Conservation (phyloP, 2,329 filamentous ascomycete genomes). For the Fusarium hainanense region DNA sequence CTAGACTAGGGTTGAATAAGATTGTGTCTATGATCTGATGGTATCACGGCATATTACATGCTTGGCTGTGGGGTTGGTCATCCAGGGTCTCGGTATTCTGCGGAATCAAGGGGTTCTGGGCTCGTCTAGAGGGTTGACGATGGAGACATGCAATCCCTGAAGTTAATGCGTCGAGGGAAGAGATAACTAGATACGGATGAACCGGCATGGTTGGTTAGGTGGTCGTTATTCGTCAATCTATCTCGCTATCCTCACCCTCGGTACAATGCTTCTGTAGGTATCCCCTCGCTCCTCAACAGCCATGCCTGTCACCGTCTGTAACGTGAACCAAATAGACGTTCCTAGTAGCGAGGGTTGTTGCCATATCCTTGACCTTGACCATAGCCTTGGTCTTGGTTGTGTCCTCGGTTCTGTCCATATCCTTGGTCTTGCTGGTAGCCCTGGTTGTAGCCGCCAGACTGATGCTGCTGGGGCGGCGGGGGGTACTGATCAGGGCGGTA, state of each 20-base stretch:
- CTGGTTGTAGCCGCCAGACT: constrained; percentile 39
- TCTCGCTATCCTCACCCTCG: background rate
- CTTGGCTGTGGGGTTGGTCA: background rate
- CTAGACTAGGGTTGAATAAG: background rate
- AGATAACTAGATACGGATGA: background rate
- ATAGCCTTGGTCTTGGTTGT: constrained; percentile 12
- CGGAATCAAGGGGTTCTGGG: background rate
- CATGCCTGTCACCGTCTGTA: no score
- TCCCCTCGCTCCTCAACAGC: background rate
- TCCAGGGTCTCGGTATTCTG: constrained; percentile 1
- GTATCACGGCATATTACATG: background rate
- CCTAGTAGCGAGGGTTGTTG: constrained; percentile 11
- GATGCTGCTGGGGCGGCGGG: constrained; percentile 20
- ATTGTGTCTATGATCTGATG: constrained; percentile 1
- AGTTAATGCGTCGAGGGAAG: background rate
- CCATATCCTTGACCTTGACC: constrained; percentile 25
- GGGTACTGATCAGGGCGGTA: constrained; percentile 43
- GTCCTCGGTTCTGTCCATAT: constrained; percentile 11
- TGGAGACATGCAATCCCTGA: background rate
- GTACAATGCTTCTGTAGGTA: background rate
- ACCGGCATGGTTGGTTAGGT: background rate
- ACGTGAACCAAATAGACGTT: background rate
- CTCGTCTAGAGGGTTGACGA: background rate
- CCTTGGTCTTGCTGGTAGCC: constrained; percentile 15
- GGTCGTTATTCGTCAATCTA: constrained; percentile 14